A percentile compares a stretch with the other conserved stretches of the same genome.
Evolutionary conservation across 1,284 basidiomycete species (phyloP).

Genomic region (Rhodofomes roseus): DNA sequence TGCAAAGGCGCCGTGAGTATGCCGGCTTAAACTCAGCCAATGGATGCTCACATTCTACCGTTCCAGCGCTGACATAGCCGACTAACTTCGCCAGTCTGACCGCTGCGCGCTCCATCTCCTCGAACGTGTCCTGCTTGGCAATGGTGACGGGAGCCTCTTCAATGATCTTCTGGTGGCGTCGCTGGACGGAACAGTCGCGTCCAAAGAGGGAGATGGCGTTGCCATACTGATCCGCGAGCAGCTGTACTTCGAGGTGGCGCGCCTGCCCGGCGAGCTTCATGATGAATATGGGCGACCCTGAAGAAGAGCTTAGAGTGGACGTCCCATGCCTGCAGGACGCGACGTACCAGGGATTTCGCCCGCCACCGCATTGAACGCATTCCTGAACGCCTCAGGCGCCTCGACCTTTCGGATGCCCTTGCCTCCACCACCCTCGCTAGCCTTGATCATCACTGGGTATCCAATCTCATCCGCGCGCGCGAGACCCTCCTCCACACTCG

Average conservation of each 20-base stretch:
- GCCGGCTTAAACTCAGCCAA: not conserved
- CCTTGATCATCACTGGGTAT: conserved; percentile 99
- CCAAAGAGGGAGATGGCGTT: conserved; percentile 99
- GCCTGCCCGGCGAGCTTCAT: conserved; percentile 99
- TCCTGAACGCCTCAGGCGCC: conserved; percentile 83
- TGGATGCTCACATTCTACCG: conserved; percentile 82
- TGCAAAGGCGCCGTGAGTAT: conserved; percentile 24
- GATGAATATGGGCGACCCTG: conserved; percentile 98
- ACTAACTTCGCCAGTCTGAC: conserved; percentile 97
- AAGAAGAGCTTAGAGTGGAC: conserved; percentile 8
- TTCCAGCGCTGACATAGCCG: conserved; percentile 98
- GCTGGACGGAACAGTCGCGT: conserved; percentile 99
- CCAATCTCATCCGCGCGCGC: conserved; percentile 86
- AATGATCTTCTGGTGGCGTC: conserved; percentile 99
- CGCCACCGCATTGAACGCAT: conserved; percentile 89
- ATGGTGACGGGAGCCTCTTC: conserved; percentile 99
- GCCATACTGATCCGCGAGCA: conserved; percentile 98
- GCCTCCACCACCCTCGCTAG: conserved; percentile 97
- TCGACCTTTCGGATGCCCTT: conserved; percentile 98
- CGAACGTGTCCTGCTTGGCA: conserved; percentile 86
- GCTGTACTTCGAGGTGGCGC: conserved; percentile 96
- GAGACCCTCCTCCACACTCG: conserved; percentile 87
- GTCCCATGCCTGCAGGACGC: not conserved
- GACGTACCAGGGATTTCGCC: conserved; percentile 91
- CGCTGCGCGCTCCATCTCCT: conserved; percentile 98